Evolutionary conservation across 495 filamentous ascomycete genomes (phyloP).

Genomic region (Apiosordaria backusii): DNA sequence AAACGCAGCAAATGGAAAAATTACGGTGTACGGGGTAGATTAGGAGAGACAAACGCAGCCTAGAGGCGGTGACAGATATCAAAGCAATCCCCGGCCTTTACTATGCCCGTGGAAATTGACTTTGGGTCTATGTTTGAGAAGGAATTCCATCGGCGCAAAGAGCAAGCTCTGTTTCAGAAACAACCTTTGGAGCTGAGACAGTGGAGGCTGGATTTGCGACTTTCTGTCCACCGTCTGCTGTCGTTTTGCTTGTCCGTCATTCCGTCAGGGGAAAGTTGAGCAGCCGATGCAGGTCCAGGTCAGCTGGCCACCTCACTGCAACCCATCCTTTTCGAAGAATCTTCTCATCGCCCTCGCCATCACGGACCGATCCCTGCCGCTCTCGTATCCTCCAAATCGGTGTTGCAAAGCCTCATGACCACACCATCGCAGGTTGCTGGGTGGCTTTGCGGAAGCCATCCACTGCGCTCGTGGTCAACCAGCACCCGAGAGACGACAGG

Average conservation of each 20-base stretch:
- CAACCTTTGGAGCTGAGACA: slow-evolving; percentile 1
- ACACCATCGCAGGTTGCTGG: not conserved
- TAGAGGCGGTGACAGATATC: not conserved
- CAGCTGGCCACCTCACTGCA: slow-evolving; percentile 22
- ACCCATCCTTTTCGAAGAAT: slow-evolving; percentile 6
- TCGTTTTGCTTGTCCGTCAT: not conserved
- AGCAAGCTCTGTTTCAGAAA: slow-evolving; percentile 2
- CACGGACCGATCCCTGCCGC: slow-evolving; percentile 4
- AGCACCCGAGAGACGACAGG: not conserved
- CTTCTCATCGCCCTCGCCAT: not conserved
- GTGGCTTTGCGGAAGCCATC: not conserved
- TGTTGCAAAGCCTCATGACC: not conserved
- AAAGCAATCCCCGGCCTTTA: not conserved
- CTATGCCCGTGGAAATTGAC: not conserved
- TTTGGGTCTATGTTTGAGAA: not conserved
- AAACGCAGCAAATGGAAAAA: not conserved
- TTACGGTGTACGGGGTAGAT: not conserved
- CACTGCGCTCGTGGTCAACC: not conserved
- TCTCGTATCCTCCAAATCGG: slow-evolving; percentile 2
- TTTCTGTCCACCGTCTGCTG: not conserved
- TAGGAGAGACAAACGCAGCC: not conserved
- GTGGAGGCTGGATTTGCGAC: not conserved
- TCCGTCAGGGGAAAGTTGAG: slow-evolving; percentile 8
- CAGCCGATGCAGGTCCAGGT: slow-evolving; percentile 21
- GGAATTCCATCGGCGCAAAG: not conserved